phyloP scores from a whole-genome alignment of 352 stramenopile species.

The Pythium grandisporangium region DNA sequence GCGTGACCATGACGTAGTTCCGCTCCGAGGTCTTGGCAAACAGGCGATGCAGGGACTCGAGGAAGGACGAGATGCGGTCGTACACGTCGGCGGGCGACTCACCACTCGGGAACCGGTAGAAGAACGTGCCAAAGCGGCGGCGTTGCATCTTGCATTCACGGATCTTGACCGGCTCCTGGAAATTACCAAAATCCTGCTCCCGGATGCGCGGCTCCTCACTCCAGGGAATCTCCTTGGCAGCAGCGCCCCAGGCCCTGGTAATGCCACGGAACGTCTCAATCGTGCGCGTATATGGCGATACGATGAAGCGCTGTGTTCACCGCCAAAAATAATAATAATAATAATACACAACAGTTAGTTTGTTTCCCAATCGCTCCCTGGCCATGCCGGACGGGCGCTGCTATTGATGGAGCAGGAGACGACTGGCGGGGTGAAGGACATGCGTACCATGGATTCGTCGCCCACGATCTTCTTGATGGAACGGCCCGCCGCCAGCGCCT shows the following conservation, averaged over 20 bases:
- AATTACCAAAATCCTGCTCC: conserved; percentile 89
- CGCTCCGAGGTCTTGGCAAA: conserved; percentile 71
- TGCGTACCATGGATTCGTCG: conserved; percentile 58
- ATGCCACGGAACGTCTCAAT: conserved; percentile 86
- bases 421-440: background rate
- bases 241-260: conserved; percentile 49
- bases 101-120: conserved; percentile 84
- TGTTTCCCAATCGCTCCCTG: background rate
- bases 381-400: too few species aligned
- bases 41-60: conserved; percentile 81
- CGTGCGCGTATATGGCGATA: conserved; percentile 77
- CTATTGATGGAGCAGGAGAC: too few species aligned
- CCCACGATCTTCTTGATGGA: conserved; percentile 72
- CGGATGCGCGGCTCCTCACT: conserved; percentile 80
- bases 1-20: conserved; percentile 83
- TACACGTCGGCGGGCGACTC: conserved; percentile 85
- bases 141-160: conserved; percentile 72
- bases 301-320: conserved; percentile 71
- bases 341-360: conserved; percentile 2
- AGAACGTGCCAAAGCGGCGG: conserved; percentile 78
- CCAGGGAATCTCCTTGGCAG: conserved; percentile 52
- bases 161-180: conserved; percentile 77
- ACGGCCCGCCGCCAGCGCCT: conserved; percentile 55
- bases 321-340: too few species aligned
- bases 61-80: conserved; percentile 82